Evolutionary conservation across 225 moss, liverwort and hornwort genomes (phyloP).

Genomic region (Marchantia polymorpha): DNA sequence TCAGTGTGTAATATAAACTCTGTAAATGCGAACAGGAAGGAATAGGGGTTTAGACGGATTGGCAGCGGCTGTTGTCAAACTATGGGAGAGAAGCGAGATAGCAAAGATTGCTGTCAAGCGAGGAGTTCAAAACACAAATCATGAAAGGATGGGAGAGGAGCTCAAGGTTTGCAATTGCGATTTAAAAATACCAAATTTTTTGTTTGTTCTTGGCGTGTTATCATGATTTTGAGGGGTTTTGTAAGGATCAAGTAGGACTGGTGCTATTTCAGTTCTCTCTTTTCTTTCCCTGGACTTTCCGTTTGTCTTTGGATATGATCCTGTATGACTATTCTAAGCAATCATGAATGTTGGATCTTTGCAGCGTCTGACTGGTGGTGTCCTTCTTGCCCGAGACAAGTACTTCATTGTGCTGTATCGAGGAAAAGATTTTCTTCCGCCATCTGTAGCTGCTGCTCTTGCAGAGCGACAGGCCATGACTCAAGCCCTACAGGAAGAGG

Average conservation of each 20-base stretch:
- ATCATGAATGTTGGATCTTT: background rate
- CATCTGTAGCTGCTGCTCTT: slow-evolving; percentile 69
- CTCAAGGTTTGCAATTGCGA: slow-evolving; percentile 52
- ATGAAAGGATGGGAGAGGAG: slow-evolving; percentile 50
- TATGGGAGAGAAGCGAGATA: slow-evolving; percentile 90
- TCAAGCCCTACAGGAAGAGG: slow-evolving; percentile 73
- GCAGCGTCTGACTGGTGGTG: slow-evolving; percentile 89
- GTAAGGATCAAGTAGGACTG: too few relatives aligned
- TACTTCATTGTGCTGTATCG: slow-evolving; percentile 77
- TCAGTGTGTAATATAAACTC: too few relatives aligned
- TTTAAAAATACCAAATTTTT: too few relatives aligned
- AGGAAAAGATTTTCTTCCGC: slow-evolving; percentile 96
- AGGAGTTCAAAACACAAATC: slow-evolving; percentile 54
- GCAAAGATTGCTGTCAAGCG: slow-evolving; percentile 55
- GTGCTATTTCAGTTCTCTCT: background rate
- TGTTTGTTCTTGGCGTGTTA: too few relatives aligned
- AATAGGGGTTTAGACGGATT: slow-evolving; percentile 81
- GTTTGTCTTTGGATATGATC: background rate
- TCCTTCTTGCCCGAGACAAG: slow-evolving; percentile 76
- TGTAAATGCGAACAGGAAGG: slow-evolving; percentile 45
- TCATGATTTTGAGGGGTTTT: too few relatives aligned
- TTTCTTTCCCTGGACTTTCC: background rate
- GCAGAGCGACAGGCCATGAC: slow-evolving; percentile 72
- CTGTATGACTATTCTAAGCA: background rate
- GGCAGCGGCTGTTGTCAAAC: slow-evolving; percentile 75